Conservation (phyloP, 108 stramenopile species). For the Nitzschia sp. region DNA sequence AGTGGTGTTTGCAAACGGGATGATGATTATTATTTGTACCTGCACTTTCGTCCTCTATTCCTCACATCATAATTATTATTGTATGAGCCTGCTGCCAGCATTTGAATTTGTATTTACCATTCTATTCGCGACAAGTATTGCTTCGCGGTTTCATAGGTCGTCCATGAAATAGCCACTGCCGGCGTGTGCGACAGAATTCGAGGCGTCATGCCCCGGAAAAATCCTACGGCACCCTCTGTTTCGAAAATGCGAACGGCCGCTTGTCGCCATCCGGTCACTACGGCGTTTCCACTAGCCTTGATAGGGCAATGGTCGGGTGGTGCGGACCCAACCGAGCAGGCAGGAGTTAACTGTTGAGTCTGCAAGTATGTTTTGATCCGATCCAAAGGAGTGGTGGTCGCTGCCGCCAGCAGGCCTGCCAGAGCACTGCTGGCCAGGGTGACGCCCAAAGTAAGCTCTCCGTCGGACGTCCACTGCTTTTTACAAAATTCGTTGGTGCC, state of each 20-base stretch:
- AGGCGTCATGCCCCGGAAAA: slow-evolving; percentile 87
- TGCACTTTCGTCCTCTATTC: too few relatives aligned
- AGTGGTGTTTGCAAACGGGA: too few relatives aligned
- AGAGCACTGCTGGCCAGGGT: slow-evolving; percentile 76
- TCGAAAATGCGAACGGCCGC: slow-evolving; percentile 80
- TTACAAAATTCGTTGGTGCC: slow-evolving; percentile 89
- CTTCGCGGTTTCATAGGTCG: slow-evolving; percentile 94
- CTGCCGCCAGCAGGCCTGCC: slow-evolving; percentile 91
- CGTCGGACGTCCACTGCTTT: slow-evolving; percentile 36
- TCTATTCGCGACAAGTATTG: slow-evolving; percentile 43
- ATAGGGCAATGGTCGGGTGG: slow-evolving; percentile 23
- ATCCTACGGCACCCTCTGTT: slow-evolving; percentile 86
- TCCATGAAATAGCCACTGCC: slow-evolving; percentile 97
- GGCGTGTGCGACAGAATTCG: slow-evolving; percentile 92
- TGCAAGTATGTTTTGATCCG: slow-evolving; percentile 94
- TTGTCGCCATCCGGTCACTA: slow-evolving; percentile 49
- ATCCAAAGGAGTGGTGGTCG: slow-evolving; percentile 94
- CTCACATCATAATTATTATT: too few relatives aligned
- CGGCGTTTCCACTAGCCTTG: slow-evolving; percentile 26
- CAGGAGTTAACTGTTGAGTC: slow-evolving; percentile 60
- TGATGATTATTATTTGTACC: too few relatives aligned
- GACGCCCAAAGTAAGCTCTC: slow-evolving; percentile 27
- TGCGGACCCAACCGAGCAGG: slow-evolving; percentile 15
- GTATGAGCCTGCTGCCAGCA: too few relatives aligned
- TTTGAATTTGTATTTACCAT: slow-evolving; percentile 3